Evolutionary conservation across 805 yeast species (phyloP).

Genomic region (Sungouiozyma ichnusensis): DNA sequence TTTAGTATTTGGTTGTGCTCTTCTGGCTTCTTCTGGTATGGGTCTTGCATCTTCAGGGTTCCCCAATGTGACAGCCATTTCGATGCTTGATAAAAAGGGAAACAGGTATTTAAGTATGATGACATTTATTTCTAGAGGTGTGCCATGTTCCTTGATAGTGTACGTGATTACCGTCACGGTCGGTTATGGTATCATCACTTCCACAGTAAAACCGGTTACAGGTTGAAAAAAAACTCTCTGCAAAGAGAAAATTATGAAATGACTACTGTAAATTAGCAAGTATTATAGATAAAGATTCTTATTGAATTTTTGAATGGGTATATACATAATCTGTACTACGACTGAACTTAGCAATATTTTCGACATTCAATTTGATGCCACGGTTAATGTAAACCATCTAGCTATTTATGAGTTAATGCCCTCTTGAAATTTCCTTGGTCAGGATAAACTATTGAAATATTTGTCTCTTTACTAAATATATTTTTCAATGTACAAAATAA

Average conservation of each 20-base stretch:
- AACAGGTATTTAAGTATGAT: conserved; percentile 72
- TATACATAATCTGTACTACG: too few species aligned
- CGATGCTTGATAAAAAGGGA: conserved; percentile 86
- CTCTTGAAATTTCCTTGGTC: too few species aligned
- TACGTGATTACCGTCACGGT: conserved; percentile 62
- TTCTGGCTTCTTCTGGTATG: conserved; percentile 89
- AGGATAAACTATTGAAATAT: too few species aligned
- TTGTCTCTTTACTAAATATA: background rate
- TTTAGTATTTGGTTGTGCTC: conserved; percentile 36
- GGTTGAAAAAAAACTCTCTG: background rate
- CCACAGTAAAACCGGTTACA: conserved; percentile 17
- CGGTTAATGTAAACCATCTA: too few species aligned
- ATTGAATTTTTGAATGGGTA: too few species aligned
- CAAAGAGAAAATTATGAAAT: background rate
- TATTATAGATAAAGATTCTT: too few species aligned
- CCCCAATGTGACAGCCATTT: conserved; percentile 95
- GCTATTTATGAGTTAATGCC: too few species aligned
- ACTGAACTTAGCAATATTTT: too few species aligned
- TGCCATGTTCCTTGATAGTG: conserved; percentile 73
- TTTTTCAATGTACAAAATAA: background rate
- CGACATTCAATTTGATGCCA: too few species aligned
- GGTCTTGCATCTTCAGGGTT: conserved; percentile 95
- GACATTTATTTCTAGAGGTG: conserved; percentile 81
- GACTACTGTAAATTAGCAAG: background rate
- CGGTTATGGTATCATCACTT: conserved; percentile 71